Evolutionary conservation across 1,139 yeast species (phyloP).

Genomic region (Yamadazyma dushanensis): DNA sequence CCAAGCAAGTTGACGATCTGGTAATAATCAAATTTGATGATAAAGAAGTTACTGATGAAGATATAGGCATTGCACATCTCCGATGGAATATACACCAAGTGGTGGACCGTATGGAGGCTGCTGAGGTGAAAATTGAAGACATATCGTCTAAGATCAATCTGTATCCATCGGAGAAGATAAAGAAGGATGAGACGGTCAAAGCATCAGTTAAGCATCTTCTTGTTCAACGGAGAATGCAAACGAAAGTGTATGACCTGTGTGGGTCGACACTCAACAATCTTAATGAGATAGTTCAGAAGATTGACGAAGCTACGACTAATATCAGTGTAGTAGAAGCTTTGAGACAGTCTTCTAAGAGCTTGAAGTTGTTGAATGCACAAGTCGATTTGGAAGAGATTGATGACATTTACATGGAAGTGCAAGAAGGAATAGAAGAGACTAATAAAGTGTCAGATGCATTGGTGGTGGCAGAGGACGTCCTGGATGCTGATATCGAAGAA

Average conservation of each 20-base stretch:
- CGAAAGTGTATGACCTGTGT: conserved; percentile 31
- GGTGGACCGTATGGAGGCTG: conserved; percentile 17
- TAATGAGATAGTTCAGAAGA: conserved; percentile 36
- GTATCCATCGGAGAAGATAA: conserved; percentile 12
- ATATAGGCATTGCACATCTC: conserved; percentile 28
- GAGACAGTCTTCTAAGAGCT: conserved; percentile 24
- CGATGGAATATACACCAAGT: conserved; percentile 24
- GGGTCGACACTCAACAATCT: conserved; percentile 36
- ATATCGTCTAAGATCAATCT: conserved; percentile 20
- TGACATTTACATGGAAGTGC: conserved; percentile 39
- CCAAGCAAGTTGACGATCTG: conserved; percentile 14
- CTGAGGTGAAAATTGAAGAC: conserved; percentile 25
- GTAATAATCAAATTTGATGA: conserved; percentile 25
- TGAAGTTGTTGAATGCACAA: conserved; percentile 32
- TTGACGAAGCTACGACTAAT: conserved; percentile 51
- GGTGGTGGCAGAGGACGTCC: conserved; percentile 14
- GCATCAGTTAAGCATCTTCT: conserved; percentile 11
- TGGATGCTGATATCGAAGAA: conserved; percentile 29
- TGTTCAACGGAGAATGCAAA: conserved; percentile 11
- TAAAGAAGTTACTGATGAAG: conserved; percentile 25
- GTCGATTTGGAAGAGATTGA: conserved; percentile 31
- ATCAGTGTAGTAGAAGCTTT: conserved; percentile 28
- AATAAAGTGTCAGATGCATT: conserved; percentile 39
- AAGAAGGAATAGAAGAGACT: conserved; percentile 35
- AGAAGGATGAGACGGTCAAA: conserved; percentile 13